Evolutionary conservation across 2,329 filamentous ascomycete species (phyloP), one percentile per base, ranked within the genome.

Genomic region (Monilinia vaccinii-corymbosi): DNA sequence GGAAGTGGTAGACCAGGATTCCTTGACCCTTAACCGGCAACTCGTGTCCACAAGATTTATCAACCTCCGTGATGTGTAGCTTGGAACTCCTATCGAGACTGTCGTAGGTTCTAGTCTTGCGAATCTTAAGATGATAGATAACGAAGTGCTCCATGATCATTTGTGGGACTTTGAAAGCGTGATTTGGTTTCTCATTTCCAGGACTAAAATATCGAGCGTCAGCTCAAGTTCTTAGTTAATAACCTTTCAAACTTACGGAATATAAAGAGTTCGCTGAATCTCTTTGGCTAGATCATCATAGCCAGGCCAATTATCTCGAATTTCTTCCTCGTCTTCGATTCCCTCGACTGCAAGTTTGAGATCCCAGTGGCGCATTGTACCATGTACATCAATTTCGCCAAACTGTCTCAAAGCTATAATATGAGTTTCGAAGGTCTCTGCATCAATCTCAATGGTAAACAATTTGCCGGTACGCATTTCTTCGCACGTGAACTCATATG

Each of bases 331-430:
- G 28, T 44, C 40, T 44, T 58, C 40, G 21, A 56, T 53, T 9
- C 69, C 68, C 21, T 51, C 60, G 8, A 64, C 67, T 34, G 45
- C 44, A 18, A 72, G 60, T 21, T 61, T 60, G n/a, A 67, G 65
- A 58, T 73, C 71, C 69, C 70, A 72, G 11, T 66, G 61, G 50
- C 69, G 61, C 61, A 63, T 66, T 9, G 64, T 66, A 32, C 71
- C 69, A 61, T 73, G 70, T 8, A 71, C 56, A 57, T 66, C 66
- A 8, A 71, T 60, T 13, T 44, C 50, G 3, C 68, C 70, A 23
- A 69, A 61, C 0, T 62, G 50, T 13, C 47, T 60, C 16, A 40
- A 46, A 11, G 53, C 60, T 47, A 65, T 65, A 21, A 69, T 57
- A 14, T 59, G 49, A 1, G 62, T 52, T 4, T 40, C 40, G 46